Evolutionary conservation across 306 rosid species (phyloP).

Genomic region (Castanea mollissima): DNA sequence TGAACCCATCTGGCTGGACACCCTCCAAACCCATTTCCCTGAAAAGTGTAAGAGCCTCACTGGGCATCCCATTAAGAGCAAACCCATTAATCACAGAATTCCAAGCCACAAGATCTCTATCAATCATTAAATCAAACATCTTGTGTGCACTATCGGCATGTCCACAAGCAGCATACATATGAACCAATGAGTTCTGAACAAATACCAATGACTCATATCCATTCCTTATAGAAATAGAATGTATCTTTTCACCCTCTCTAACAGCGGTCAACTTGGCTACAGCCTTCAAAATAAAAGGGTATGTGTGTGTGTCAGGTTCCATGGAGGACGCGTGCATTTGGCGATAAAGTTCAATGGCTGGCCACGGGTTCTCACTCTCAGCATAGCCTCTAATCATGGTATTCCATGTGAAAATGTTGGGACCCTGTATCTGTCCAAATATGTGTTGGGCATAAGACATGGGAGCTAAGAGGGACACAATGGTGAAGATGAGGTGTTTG

Average conservation of each 20-base stretch:
- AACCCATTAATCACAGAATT: slow-evolving; percentile 56
- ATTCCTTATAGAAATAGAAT: slow-evolving; percentile 38
- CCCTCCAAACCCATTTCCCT: slow-evolving; percentile 46
- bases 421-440: slow-evolving; percentile 25
- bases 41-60: slow-evolving; percentile 52
- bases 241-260: slow-evolving; percentile 46
- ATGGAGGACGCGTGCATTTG: slow-evolving; percentile 29
- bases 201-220: slow-evolving; percentile 52
- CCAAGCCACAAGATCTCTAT: slow-evolving; percentile 57
- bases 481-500: slow-evolving; percentile 44
- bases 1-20: slow-evolving; percentile 53
- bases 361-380: slow-evolving; percentile 26
- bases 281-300: slow-evolving; percentile 59
- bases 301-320: slow-evolving; percentile 56
- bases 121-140: slow-evolving; percentile 49
- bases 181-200: slow-evolving; percentile 56
- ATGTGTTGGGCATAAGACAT: slow-evolving; percentile 47
- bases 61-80: slow-evolving; percentile 56
- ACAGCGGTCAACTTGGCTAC: slow-evolving; percentile 38
- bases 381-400: slow-evolving; percentile 57
- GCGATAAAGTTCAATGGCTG: slow-evolving; percentile 34
- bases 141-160: slow-evolving; percentile 40
- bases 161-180: slow-evolving; percentile 51
- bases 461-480: slow-evolving; percentile 48
- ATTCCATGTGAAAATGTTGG: slow-evolving; percentile 54